Percentiles rank a stretch among this genome's conserved stretches.
phyloP scores from a whole-genome alignment of 768 basidiomycete genomes.

The Xerocomellus amylosporus region DNA sequence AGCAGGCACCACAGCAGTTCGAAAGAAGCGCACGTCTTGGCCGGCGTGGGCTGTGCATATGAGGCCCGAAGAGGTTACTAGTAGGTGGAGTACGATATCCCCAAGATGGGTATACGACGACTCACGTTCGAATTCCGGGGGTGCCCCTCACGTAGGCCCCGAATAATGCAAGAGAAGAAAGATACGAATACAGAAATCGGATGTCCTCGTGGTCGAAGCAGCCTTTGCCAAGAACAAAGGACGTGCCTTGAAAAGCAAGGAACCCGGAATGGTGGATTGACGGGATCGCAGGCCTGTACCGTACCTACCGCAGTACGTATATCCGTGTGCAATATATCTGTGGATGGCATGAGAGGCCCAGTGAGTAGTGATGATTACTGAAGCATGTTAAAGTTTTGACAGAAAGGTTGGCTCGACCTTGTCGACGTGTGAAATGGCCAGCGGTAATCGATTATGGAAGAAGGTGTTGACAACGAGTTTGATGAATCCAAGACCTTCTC shows the following conservation, averaged over 20 bases:
- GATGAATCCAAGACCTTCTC: background rate
- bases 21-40: background rate
- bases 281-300: too few species aligned
- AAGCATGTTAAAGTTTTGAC: slow-evolving; percentile 14
- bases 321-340: slow-evolving; percentile 7
- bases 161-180: background rate
- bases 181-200: background rate
- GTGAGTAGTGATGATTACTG: background rate
- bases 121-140: background rate
- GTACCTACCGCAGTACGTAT: too few species aligned
- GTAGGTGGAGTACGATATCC: background rate
- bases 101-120: background rate
- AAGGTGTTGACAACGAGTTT: background rate
- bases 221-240: background rate
- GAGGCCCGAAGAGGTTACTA: background rate
- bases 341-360: background rate
- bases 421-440: slow-evolving; percentile 13
- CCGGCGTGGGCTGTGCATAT: background rate
- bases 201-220: slow-evolving; percentile 1
- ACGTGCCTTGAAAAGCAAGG: background rate
- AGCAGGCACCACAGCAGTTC: background rate
- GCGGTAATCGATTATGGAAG: slow-evolving; percentile 5
- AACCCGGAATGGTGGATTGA: background rate
- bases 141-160: background rate
- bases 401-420: background rate